Conservation (phyloP, 1,139 yeast genomes). For the Suhomyces yuchorum region DNA sequence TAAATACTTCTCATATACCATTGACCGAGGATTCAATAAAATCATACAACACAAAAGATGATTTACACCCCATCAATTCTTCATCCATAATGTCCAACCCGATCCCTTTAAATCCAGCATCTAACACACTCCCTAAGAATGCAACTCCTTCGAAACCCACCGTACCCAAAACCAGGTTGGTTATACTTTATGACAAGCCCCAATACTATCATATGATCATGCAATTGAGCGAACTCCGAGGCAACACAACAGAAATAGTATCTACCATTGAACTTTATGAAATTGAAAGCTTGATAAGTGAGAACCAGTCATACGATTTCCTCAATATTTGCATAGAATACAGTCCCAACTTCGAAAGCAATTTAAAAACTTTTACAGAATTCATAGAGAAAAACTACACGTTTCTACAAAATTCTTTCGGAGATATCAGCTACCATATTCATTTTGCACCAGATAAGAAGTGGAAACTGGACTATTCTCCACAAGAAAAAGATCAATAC, state of each 20-base stretch:
- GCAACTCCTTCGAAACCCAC: not conserved
- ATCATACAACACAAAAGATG: not conserved
- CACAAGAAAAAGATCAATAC: slow-evolving; percentile 31
- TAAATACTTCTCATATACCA: not conserved
- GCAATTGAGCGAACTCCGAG: slow-evolving; percentile 30
- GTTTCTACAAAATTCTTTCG: slow-evolving; percentile 15
- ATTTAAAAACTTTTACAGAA: slow-evolving; percentile 24
- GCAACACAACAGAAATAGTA: slow-evolving; percentile 22
- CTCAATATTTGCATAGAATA: slow-evolving; percentile 42
- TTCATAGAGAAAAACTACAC: slow-evolving; percentile 26
- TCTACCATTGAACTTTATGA: slow-evolving; percentile 26
- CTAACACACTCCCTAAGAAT: not conserved
- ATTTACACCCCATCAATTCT: not conserved
- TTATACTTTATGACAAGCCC: slow-evolving; percentile 36
- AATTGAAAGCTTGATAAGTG: slow-evolving; percentile 17
- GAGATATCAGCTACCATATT: slow-evolving; percentile 39
- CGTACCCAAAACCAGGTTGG: slow-evolving; percentile 25
- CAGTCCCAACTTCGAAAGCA: slow-evolving; percentile 31
- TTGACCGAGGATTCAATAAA: not conserved
- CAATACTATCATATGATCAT: slow-evolving; percentile 32
- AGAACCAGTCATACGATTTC: slow-evolving; percentile 24
- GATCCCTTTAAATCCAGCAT: not conserved
- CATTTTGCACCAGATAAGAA: slow-evolving; percentile 38
- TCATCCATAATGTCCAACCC: not conserved
- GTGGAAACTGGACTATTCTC: slow-evolving; percentile 36